Percentiles rank a stretch among this genome's conserved stretches.
Conservation (phyloP, 257 asterid genomes). For the Penstemon eatonii region DNA sequence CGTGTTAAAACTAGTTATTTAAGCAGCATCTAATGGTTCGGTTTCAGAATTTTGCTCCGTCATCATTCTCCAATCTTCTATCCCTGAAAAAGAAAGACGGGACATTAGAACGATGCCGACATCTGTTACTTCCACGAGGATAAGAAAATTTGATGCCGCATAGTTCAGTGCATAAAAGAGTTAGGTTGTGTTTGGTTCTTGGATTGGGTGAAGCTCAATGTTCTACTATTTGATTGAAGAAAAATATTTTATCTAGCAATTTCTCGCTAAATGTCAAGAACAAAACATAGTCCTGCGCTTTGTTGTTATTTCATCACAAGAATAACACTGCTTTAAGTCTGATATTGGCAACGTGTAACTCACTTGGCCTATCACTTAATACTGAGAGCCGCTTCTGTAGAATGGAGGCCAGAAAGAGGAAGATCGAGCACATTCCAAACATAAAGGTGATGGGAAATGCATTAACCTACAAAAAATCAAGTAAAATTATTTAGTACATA, state of each 20-base stretch:
- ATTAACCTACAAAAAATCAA: constrained; percentile 52
- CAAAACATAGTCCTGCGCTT: not conserved
- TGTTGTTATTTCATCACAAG: not conserved
- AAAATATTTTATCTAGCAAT: too few species aligned
- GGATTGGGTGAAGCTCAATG: too few species aligned
- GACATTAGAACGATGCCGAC: constrained; percentile 13
- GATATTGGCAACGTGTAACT: constrained; percentile 28
- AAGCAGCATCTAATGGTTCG: constrained; percentile 54
- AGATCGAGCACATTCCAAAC: constrained; percentile 97
- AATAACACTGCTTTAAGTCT: not conserved
- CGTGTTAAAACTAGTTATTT: constrained; percentile 18
- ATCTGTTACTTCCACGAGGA: constrained; percentile 6
- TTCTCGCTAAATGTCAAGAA: too few species aligned
- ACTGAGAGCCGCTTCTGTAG: constrained; percentile 75
- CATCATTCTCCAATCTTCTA: constrained; percentile 68
- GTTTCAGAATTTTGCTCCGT: constrained; percentile 49
- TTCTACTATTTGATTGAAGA: too few species aligned
- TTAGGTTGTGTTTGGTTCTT: too few species aligned
- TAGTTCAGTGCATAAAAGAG: not conserved
- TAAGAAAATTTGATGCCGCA: not conserved
- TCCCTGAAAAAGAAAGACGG: constrained; percentile 40
- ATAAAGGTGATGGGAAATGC: constrained; percentile 91
- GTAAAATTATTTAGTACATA: not conserved
- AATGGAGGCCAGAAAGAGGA: constrained; percentile 83
- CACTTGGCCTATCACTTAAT: constrained; percentile 78